Conservation (phyloP, 257 asterid species). For the Nemophila menziesii region DNA sequence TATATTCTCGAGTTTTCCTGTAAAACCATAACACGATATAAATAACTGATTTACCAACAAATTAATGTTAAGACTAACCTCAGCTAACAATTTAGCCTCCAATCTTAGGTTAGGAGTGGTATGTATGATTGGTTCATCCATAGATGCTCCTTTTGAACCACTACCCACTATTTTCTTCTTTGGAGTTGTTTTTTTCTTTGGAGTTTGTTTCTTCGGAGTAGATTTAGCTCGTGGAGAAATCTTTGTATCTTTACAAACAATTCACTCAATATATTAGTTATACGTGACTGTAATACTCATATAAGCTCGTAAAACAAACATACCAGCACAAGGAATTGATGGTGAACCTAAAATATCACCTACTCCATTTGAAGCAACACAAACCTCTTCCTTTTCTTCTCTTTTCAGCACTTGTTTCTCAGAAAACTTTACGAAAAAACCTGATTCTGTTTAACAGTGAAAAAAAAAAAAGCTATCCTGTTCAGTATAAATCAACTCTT, state of each 20-base stretch:
- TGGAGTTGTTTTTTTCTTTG: conserved; percentile 33
- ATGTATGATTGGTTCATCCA: conserved; percentile 33
- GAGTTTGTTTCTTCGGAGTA: conserved; percentile 59
- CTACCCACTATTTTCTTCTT: conserved; percentile 31
- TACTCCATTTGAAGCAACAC: conserved; percentile 26
- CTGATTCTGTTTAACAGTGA: conserved; percentile 36
- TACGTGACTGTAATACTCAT: background rate
- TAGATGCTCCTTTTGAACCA: conserved; percentile 29
- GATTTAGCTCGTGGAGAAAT: conserved; percentile 28
- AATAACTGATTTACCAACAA: background rate
- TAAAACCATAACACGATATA: conserved; percentile 8
- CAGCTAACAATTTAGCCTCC: conserved; percentile 75
- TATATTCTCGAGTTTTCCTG: conserved; percentile 81
- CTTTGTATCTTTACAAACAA: conserved; percentile 33
- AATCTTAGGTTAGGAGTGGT: conserved; percentile 58
- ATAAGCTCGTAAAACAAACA: conserved; percentile 17
- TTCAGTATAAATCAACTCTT: conserved; percentile 12
- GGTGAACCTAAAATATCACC: conserved; percentile 26
- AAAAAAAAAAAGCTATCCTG: background rate
- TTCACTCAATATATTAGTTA: background rate
- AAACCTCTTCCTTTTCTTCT: conserved; percentile 30
- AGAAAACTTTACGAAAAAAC: conserved; percentile 42
- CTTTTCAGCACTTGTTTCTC: conserved; percentile 36
- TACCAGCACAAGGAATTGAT: conserved; percentile 46
- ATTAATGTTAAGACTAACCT: conserved; percentile 35